Conservation (phyloP, 495 filamentous ascomycete species). For the Podospora anserina region DNA sequence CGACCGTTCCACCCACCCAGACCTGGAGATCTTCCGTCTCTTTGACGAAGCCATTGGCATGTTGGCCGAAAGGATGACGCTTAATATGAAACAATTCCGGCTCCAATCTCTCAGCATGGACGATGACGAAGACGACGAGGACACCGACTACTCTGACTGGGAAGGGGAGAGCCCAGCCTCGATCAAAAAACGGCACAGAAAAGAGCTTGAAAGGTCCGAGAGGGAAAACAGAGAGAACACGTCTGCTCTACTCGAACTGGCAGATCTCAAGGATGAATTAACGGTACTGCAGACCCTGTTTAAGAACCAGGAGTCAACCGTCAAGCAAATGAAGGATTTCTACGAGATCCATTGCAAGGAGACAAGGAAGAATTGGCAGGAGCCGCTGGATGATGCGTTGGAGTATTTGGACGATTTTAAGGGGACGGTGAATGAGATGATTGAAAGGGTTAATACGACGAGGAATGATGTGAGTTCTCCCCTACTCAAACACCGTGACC, state of each 20-base stretch:
- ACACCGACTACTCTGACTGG: conserved; percentile 44
- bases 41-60: conserved; percentile 68
- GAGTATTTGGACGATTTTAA: conserved; percentile 55
- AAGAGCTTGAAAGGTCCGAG: conserved; percentile 50
- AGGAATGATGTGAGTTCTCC: conserved; percentile 40
- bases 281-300: conserved; percentile 57
- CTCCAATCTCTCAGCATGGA: conserved; percentile 45
- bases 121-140: conserved; percentile 41
- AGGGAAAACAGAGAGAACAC: conserved; percentile 60
- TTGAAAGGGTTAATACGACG: conserved; percentile 47
- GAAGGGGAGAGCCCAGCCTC: conserved; percentile 42
- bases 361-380: conserved; percentile 39
- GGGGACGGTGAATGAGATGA: conserved; percentile 57
- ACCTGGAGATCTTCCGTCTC: conserved; percentile 62
- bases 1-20: conserved; percentile 55
- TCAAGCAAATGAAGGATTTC: conserved; percentile 48
- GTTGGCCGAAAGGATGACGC: conserved; percentile 61
- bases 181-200: conserved; percentile 50
- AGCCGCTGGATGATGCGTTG: conserved; percentile 51
- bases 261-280: conserved; percentile 66
- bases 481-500: too few relatives aligned
- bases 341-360: conserved; percentile 35
- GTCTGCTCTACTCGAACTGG: conserved; percentile 60
- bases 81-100: conserved; percentile 62
- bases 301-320: conserved; percentile 51